Evolutionary conservation across 768 basidiomycete genomes (phyloP).

Genomic region (Auricularia cornea): DNA sequence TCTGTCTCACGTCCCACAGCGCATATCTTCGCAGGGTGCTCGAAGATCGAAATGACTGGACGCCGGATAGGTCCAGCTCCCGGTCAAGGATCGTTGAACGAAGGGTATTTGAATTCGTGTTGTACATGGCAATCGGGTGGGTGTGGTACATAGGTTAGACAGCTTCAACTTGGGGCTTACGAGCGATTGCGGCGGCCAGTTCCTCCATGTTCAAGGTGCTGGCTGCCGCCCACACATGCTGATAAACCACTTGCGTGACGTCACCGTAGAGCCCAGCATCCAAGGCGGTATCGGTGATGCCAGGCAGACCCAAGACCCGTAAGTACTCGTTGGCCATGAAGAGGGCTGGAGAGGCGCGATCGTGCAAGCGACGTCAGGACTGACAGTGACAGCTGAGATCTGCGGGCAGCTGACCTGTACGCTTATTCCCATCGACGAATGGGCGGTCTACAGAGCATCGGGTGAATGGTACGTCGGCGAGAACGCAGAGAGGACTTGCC

Average conservation of each 20-base stretch:
- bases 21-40: too few species aligned
- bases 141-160: too few species aligned
- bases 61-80: too few species aligned
- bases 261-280: background rate
- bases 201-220: too few species aligned
- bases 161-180: too few species aligned
- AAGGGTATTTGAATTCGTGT: too few species aligned
- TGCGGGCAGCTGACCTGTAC: conserved; percentile 15
- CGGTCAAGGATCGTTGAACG: too few species aligned
- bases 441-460: conserved; percentile 17
- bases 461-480: background rate
- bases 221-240: background rate
- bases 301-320: conserved; percentile 20
- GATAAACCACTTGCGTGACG: background rate
- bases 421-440: conserved; percentile 25
- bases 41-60: too few species aligned
- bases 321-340: conserved; percentile 27
- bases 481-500: conserved; percentile 2
- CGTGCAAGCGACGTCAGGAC: background rate
- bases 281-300: background rate
- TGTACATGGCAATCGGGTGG: too few species aligned
- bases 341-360: conserved; percentile 15
- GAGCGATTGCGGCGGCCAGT: too few species aligned
- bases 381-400: background rate
- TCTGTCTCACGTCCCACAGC: too few species aligned